These are phyloP conservation scores for Epichloe brachyelytri DNA, from an alignment of 2,329 filamentous ascomycete species.

Conservation along the genomic window DNA sequence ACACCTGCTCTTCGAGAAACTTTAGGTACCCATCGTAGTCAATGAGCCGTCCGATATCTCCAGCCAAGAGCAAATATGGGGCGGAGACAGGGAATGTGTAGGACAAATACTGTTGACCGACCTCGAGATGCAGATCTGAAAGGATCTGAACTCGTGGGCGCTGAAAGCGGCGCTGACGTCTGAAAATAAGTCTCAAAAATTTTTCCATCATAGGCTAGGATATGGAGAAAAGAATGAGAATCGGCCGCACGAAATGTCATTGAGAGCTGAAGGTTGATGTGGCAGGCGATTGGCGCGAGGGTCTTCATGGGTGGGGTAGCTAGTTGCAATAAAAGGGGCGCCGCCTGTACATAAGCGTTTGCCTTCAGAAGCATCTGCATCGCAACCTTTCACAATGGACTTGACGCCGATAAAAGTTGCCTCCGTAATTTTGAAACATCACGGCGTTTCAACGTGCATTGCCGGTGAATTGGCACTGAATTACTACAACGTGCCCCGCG, in stretches of 20 bases:
- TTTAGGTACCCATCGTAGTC: constrained; percentile 31
- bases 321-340: not conserved
- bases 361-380: not conserved
- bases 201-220: constrained; percentile 1
- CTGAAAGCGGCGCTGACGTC: not conserved
- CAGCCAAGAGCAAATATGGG: constrained; percentile 32
- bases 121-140: constrained; percentile 39
- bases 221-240: not conserved
- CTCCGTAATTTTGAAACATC: constrained; percentile 2
- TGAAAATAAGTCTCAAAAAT: not conserved
- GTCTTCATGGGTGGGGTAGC: not conserved
- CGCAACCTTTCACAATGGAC: constrained; percentile 1
- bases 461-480: constrained; percentile 8
- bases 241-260: not conserved
- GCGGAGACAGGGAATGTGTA: constrained; percentile 28
- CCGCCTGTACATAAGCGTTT: too few relatives aligned
- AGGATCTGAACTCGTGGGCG: constrained; percentile 20
- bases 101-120: constrained; percentile 27
- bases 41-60: constrained; percentile 36
- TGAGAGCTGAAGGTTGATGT: not conserved
- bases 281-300: not conserved
- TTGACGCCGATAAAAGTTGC: constrained; percentile 3
- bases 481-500: constrained; percentile 9
- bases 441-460: constrained; percentile 5
- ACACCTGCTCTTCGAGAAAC: constrained; percentile 30